Conservation (phyloP, 2,329 filamentous ascomycete genomes). For the Calycina marina region DNA sequence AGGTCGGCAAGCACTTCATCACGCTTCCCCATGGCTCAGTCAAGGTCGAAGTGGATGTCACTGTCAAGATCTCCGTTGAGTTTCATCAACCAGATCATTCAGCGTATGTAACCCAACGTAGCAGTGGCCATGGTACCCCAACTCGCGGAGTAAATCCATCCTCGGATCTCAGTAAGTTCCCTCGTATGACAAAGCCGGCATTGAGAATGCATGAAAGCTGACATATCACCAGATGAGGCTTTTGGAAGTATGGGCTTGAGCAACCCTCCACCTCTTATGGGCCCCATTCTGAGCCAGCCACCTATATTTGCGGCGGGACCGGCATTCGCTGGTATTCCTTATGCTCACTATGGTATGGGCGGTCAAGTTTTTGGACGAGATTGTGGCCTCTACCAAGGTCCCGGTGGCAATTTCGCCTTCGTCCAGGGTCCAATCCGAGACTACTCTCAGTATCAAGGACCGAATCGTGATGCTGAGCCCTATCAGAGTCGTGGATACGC, state of each 20-base stretch:
- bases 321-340: slow-evolving; percentile 1
- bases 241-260: background rate
- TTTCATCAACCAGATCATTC: slow-evolving; percentile 6
- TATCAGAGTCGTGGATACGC: too few species aligned
- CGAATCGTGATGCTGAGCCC: too few species aligned
- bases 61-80: slow-evolving; percentile 4
- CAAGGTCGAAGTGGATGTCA: slow-evolving; percentile 1
- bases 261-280: background rate
- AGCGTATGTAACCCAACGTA: slow-evolving; percentile 1
- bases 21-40: background rate
- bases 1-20: background rate
- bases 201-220: slow-evolving; percentile 1
- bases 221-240: slow-evolving; percentile 4
- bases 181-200: slow-evolving; percentile 5
- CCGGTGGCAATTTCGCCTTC: too few species aligned
- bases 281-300: background rate
- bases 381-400: too few species aligned
- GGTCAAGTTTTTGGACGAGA: too few species aligned
- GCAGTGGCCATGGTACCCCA: slow-evolving; percentile 3
- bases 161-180: slow-evolving; percentile 2
- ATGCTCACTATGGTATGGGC: too few species aligned
- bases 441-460: too few species aligned
- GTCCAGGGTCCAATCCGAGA: too few species aligned
- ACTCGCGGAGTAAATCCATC: slow-evolving; percentile 4
- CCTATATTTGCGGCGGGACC: slow-evolving; percentile 1